A percentile compares a stretch with the other conserved stretches of the same genome.
Conservation (phyloP, 371 early-diverging fungal species). For the Mortierella polycephala region DNA sequence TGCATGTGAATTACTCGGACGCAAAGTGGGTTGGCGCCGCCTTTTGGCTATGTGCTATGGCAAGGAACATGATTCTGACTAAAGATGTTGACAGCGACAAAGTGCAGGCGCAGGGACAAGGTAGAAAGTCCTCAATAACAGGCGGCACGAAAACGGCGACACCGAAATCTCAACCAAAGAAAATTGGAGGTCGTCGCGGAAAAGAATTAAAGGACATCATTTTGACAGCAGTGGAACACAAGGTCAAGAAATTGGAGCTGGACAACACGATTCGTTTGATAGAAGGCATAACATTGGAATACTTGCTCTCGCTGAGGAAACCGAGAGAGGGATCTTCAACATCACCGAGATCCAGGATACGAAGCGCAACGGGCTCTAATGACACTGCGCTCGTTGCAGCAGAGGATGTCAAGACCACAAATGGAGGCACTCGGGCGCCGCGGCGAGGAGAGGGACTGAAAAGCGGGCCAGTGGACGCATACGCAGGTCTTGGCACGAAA, state of each 20-base stretch:
- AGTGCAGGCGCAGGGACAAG: slow-evolving; percentile 2
- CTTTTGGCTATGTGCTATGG: slow-evolving; percentile 52
- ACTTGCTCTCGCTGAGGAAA: slow-evolving; percentile 25
- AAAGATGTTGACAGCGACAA: slow-evolving; percentile 5
- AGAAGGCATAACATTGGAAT: slow-evolving; percentile 15
- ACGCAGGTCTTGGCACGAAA: slow-evolving; percentile 16
- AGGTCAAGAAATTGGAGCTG: slow-evolving; percentile 33
- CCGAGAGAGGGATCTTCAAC: slow-evolving; percentile 4
- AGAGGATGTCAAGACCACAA: neutral
- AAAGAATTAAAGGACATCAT: slow-evolving; percentile 42
- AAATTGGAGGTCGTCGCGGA: slow-evolving; percentile 42
- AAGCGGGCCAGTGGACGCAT: neutral
- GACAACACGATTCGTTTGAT: slow-evolving; percentile 42
- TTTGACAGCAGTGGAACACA: slow-evolving; percentile 32
- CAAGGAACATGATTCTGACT: slow-evolving; percentile 22
- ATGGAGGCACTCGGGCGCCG: neutral
- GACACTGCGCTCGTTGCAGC: neutral
- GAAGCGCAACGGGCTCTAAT: neutral
- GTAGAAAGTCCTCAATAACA: too few relatives aligned
- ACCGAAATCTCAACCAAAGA: slow-evolving; percentile 10
- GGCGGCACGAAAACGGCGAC: neutral
- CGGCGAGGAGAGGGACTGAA: neutral
- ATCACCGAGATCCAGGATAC: neutral
- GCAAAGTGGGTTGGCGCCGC: slow-evolving; percentile 47
- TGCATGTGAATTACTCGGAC: slow-evolving; percentile 34